phyloP scores from a whole-genome alignment of 208 protist genomes.

The Angomonas ambiguus region DNA sequence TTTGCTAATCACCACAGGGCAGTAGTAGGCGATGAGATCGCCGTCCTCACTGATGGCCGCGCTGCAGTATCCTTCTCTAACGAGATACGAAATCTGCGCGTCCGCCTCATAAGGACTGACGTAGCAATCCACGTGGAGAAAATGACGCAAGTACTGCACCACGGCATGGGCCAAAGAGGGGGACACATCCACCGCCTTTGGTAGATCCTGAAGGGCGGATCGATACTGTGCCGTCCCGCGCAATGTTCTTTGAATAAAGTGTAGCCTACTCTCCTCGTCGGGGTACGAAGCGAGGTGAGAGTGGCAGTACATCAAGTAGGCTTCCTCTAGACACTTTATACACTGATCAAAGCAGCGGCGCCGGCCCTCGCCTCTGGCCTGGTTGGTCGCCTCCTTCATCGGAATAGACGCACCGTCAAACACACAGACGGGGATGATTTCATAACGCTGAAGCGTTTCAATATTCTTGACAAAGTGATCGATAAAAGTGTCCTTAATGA shows the following conservation, averaged over 20 bases:
- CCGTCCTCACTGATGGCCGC: slow-evolving; percentile 98
- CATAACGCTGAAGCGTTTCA: slow-evolving; percentile 44
- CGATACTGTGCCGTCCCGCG: slow-evolving; percentile 12
- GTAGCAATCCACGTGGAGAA: slow-evolving; percentile 83
- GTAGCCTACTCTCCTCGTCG: neutral
- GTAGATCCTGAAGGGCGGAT: slow-evolving; percentile 45
- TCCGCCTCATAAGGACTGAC: slow-evolving; percentile 99
- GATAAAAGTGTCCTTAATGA: slow-evolving; percentile 31
- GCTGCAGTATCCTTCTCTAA: slow-evolving; percentile 78
- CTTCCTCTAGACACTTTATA: slow-evolving; percentile 33
- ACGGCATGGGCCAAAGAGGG: slow-evolving; percentile 76
- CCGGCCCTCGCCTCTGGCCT: slow-evolving; percentile 36
- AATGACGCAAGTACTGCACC: slow-evolving; percentile 56
- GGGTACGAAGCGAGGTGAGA: neutral
- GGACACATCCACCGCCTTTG: slow-evolving; percentile 72
- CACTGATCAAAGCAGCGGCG: slow-evolving; percentile 30
- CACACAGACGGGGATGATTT: slow-evolving; percentile 68
- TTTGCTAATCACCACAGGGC: slow-evolving; percentile 75
- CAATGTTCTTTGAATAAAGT: slow-evolving; percentile 9
- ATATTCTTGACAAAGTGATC: slow-evolving; percentile 33
- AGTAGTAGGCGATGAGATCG: slow-evolving; percentile 97
- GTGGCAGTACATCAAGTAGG: slow-evolving; percentile 21
- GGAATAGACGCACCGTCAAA: slow-evolving; percentile 82
- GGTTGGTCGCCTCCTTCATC: slow-evolving; percentile 68
- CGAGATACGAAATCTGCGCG: slow-evolving; percentile 97